Percentiles rank a stretch among this genome's conserved stretches.
Conservation (phyloP, 2,329 filamentous ascomycete species). For the Harringtonia lauricola region DNA sequence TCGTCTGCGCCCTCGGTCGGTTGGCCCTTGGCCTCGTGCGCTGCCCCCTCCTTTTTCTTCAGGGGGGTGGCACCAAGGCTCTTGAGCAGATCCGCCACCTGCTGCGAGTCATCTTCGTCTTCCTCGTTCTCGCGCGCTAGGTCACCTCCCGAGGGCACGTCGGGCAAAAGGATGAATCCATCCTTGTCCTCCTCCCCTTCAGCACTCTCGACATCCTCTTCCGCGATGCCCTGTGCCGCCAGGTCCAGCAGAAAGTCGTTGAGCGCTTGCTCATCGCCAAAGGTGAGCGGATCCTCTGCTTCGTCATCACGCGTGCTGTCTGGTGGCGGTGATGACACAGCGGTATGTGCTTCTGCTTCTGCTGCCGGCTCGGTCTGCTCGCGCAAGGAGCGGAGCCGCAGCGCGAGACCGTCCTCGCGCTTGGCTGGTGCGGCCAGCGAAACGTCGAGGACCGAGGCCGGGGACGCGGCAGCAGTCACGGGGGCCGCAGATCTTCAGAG, state of each 20-base stretch:
- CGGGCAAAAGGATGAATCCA: slow-evolving; percentile 38
- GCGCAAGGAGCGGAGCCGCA: no score
- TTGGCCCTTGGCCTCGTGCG: background rate
- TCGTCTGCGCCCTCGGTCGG: background rate
- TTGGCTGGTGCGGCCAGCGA: no score
- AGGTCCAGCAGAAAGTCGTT: slow-evolving; percentile 39
- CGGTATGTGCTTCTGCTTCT: no score
- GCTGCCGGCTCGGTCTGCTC: no score
- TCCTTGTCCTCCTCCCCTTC: slow-evolving; percentile 16
- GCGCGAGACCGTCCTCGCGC: no score
- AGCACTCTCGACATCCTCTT: slow-evolving; percentile 13
- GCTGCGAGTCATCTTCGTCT: slow-evolving; percentile 18
- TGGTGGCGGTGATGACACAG: no score
- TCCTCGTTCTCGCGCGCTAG: slow-evolving; percentile 11
- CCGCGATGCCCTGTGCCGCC: slow-evolving; percentile 15
- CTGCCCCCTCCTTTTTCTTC: background rate
- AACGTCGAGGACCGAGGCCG: no score
- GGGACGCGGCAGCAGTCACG: no score
- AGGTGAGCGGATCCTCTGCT: slow-evolving; percentile 26
- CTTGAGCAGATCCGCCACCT: slow-evolving; percentile 21
- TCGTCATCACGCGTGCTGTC: slow-evolving; percentile 20
- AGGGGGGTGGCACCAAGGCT: slow-evolving; percentile 14
- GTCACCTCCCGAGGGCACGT: slow-evolving; percentile 23
- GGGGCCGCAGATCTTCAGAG: no score
- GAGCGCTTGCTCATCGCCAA: slow-evolving; percentile 39